These are phyloP conservation scores for Suhomyces canberraensis DNA, from an alignment of 805 yeast species.

Conservation along the genomic window DNA sequence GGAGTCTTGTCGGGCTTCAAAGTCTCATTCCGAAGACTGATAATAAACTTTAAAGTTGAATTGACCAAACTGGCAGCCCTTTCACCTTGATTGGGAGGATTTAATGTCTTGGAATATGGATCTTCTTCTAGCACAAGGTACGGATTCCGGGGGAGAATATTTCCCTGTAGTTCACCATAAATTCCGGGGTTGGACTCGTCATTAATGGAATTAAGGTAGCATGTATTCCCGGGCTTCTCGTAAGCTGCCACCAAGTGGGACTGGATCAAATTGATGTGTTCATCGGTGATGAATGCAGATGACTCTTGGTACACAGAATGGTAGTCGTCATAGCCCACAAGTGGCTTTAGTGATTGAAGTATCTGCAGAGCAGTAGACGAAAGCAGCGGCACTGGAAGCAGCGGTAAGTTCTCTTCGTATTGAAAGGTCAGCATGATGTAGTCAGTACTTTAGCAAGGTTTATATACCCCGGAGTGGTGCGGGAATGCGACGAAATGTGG, in stretches of 20 bases:
- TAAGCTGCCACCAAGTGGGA: conserved; percentile 49
- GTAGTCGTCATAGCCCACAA: conserved; percentile 53
- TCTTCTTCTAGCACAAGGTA: conserved; percentile 72
- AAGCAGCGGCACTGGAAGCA: conserved; percentile 61
- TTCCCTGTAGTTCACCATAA: conserved; percentile 62
- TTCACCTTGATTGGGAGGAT: conserved; percentile 64
- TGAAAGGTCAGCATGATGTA: too few relatives aligned
- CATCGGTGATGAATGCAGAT: conserved; percentile 42
- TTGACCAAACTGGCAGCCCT: conserved; percentile 65
- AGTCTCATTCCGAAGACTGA: conserved; percentile 52
- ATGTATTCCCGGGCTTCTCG: conserved; percentile 35
- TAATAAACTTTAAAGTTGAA: conserved; percentile 64
- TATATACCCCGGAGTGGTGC: too few relatives aligned
- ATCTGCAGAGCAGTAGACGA: conserved; percentile 50
- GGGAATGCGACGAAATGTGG: too few relatives aligned
- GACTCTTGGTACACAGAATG: conserved; percentile 42
- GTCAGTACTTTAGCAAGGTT: too few relatives aligned
- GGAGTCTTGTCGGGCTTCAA: conserved; percentile 60
- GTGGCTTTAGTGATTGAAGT: conserved; percentile 55
- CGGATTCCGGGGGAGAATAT: conserved; percentile 74
- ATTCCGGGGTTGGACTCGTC: conserved; percentile 52
- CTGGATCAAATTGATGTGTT: conserved; percentile 47
- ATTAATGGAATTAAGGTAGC: conserved; percentile 56
- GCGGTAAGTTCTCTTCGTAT: conserved; percentile 47
- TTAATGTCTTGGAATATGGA: conserved; percentile 52